A percentile compares a stretch with the other conserved stretches of the same genome.
Conservation (phyloP, 1,284 basidiomycete species). For the Trichosporon coremiiforme region DNA sequence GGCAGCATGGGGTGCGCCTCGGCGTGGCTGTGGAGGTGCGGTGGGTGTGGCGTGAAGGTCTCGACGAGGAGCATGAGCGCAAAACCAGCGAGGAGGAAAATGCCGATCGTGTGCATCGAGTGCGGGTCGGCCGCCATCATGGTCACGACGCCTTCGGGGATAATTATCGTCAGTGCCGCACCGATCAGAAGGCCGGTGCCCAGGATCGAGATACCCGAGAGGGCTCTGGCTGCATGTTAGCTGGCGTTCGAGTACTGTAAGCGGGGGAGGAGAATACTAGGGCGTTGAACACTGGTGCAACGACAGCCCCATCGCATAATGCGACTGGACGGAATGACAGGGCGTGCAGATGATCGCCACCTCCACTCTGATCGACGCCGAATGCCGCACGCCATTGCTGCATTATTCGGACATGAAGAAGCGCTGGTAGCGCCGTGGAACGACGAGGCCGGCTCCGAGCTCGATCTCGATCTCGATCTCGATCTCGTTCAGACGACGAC, state of each 20-base stretch:
- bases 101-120: constrained; percentile 62
- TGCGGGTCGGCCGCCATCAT: constrained; percentile 56
- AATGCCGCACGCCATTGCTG: not conserved
- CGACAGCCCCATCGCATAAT: not conserved
- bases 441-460: no score
- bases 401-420: no score
- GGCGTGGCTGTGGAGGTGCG: constrained; percentile 30
- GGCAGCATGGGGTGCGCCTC: constrained; percentile 21
- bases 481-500: no score
- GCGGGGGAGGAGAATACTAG: no score
- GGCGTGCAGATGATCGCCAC: not conserved
- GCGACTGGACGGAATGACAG: not conserved
- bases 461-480: no score
- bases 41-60: constrained; percentile 50
- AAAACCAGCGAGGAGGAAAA: constrained; percentile 77
- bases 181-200: constrained; percentile 85
- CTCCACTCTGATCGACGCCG: not conserved
- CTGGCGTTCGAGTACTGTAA: no score
- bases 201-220: constrained; percentile 67
- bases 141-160: constrained; percentile 73
- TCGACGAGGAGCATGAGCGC: constrained; percentile 72
- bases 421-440: no score
- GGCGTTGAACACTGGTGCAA: no score
- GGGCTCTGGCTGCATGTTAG: constrained; percentile 58
- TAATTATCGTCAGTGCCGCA: constrained; percentile 83